Conservation (phyloP, 495 filamentous ascomycete species). For the Copromyces sp. region DNA sequence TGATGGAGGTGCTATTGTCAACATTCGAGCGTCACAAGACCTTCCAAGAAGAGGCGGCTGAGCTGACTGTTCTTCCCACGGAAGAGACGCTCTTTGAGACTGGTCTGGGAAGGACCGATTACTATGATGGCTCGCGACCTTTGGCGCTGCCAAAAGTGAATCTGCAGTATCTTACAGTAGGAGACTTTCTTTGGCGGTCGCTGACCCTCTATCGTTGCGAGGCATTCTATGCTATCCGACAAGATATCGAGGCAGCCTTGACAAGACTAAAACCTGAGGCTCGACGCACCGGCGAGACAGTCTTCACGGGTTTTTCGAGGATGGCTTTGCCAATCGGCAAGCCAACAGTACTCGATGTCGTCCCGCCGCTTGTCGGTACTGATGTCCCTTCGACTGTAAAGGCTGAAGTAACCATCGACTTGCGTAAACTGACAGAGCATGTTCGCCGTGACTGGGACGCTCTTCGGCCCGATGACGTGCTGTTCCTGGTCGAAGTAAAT, state of each 20-base stretch:
- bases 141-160: slow-evolving; percentile 92
- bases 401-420: slow-evolving; percentile 82
- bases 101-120: slow-evolving; percentile 73
- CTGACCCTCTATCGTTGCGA: slow-evolving; percentile 84
- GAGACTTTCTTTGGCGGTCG: slow-evolving; percentile 91
- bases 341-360: slow-evolving; percentile 79
- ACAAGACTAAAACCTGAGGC: slow-evolving; percentile 67
- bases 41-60: slow-evolving; percentile 69
- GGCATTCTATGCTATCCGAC: slow-evolving; percentile 87
- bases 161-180: slow-evolving; percentile 87
- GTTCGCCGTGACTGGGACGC: slow-evolving; percentile 85
- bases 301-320: slow-evolving; percentile 76
- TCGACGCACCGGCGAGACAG: slow-evolving; percentile 50
- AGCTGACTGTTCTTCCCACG: slow-evolving; percentile 69
- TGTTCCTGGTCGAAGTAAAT: slow-evolving; percentile 75
- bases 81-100: slow-evolving; percentile 79
- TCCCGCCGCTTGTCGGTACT: slow-evolving; percentile 75
- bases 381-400: slow-evolving; percentile 74
- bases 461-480: slow-evolving; percentile 76
- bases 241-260: slow-evolving; percentile 74
- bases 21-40: slow-evolving; percentile 67
- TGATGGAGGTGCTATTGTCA: slow-evolving; percentile 67
- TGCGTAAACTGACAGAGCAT: slow-evolving; percentile 62
- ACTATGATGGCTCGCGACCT: slow-evolving; percentile 80
- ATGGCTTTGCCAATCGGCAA: slow-evolving; percentile 85